Percentiles rank a stretch among this genome's conserved stretches.
Conservation (phyloP, 169 alveolate species). For the Perkinsus chesapeaki region DNA sequence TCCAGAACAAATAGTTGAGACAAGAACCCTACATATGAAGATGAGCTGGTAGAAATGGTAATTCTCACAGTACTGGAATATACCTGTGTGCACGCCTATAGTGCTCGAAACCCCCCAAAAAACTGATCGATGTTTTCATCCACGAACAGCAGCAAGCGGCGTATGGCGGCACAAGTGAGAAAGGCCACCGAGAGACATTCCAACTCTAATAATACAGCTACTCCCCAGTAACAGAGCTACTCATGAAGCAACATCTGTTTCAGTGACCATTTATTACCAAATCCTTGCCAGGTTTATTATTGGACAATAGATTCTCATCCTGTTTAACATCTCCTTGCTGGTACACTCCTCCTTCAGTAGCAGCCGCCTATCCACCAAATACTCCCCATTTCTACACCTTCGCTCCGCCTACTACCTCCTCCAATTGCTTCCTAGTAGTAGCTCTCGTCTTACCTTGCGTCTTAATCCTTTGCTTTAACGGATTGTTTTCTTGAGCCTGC, state of each 20-base stretch:
- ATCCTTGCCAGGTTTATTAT: background rate
- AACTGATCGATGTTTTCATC: no score
- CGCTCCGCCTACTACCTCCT: slow-evolving; percentile 7
- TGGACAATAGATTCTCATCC: background rate
- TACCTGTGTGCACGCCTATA: no score
- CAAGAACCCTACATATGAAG: no score
- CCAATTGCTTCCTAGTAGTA: background rate
- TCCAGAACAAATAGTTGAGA: no score
- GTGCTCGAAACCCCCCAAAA: no score
- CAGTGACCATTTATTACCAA: background rate
- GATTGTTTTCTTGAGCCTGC: background rate
- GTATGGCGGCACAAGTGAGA: no score
- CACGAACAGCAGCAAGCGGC: no score
- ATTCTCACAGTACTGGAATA: no score
- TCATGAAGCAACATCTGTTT: background rate
- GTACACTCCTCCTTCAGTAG: background rate
- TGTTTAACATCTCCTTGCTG: background rate
- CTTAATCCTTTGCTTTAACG: background rate
- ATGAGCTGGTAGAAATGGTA: background rate
- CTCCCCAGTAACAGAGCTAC: no score
- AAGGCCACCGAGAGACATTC: no score
- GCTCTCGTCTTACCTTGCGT: background rate
- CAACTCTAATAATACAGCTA: no score
- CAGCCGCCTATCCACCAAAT: background rate
- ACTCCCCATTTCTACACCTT: background rate